Percentiles rank a stretch among this genome's conserved stretches.
Evolutionary conservation across 495 filamentous ascomycete genomes (phyloP).

Genomic region (Penicillium paxilli): DNA sequence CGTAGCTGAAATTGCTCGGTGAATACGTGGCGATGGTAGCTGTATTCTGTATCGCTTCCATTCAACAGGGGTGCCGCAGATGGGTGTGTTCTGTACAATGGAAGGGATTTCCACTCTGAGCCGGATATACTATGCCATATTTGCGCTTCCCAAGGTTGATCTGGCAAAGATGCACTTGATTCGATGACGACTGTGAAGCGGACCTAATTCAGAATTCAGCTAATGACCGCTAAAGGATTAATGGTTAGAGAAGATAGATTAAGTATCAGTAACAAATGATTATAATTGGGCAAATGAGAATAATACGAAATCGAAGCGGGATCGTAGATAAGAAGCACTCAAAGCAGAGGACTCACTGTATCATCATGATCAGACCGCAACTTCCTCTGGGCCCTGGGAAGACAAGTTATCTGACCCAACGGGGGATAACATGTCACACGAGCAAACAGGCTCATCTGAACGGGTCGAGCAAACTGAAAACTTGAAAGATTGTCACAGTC

Average conservation of each 20-base stretch:
- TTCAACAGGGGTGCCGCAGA: slow-evolving; percentile 36
- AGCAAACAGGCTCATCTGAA: slow-evolving; percentile 52
- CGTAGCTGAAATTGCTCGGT: slow-evolving; percentile 35
- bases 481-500: slow-evolving; percentile 14
- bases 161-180: slow-evolving; percentile 51
- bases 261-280: too few relatives aligned
- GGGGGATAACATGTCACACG: slow-evolving; percentile 62
- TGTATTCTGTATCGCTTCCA: slow-evolving; percentile 12
- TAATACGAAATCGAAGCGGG: too few relatives aligned
- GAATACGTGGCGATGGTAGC: slow-evolving; percentile 41
- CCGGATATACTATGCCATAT: slow-evolving; percentile 70
- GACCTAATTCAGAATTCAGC: slow-evolving; percentile 33
- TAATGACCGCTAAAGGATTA: not conserved
- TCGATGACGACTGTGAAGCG: slow-evolving; percentile 73
- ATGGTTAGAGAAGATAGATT: not conserved
- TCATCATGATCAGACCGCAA: slow-evolving; percentile 24
- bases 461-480: slow-evolving; percentile 37
- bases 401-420: slow-evolving; percentile 65
- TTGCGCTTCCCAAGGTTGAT: slow-evolving; percentile 67
- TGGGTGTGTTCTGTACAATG: slow-evolving; percentile 25
- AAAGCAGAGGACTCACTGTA: slow-evolving; percentile 13
- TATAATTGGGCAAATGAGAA: too few relatives aligned
- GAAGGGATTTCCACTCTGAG: slow-evolving; percentile 38
- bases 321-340: too few relatives aligned
- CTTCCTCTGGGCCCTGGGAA: slow-evolving; percentile 36